A percentile compares a stretch with the other conserved stretches of the same genome.
These are phyloP conservation scores for Cyanidioschyzon merolae DNA, from an alignment of 23 red algal genomes.

Conservation along the genomic window DNA sequence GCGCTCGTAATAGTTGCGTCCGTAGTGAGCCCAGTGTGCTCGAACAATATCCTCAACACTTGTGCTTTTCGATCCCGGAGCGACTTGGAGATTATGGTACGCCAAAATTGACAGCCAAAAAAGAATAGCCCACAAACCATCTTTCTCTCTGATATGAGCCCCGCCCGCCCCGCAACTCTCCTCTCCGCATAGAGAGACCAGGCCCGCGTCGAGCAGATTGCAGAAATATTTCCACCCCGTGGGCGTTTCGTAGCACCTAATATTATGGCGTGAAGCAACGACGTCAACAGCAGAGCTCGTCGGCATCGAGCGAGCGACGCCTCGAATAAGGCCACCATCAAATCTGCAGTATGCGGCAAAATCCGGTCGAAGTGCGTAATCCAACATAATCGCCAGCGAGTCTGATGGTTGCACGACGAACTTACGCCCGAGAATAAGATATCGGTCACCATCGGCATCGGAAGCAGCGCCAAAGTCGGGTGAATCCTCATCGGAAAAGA, in stretches of 20 bases:
- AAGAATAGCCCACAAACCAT: conserved; percentile 72
- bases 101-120: conserved; percentile 76
- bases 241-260: conserved; percentile 49
- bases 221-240: conserved; percentile 95
- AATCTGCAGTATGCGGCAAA: neutral
- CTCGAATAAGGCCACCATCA: conserved; percentile 20
- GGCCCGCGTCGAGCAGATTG: conserved; percentile 86
- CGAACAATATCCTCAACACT: conserved; percentile 50
- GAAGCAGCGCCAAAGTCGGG: conserved; percentile 71
- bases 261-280: conserved; percentile 41
- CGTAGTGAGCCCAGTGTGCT: conserved; percentile 70
- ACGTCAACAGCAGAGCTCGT: conserved; percentile 59
- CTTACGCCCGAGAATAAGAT: conserved; percentile 71
- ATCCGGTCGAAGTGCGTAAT: conserved; percentile 34
- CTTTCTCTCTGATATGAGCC: conserved; percentile 86
- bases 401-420: conserved; percentile 81
- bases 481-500: conserved; percentile 16
- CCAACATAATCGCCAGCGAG: conserved; percentile 86
- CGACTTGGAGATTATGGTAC: conserved; percentile 26
- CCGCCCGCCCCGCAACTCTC: conserved; percentile 73
- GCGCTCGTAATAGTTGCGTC: conserved; percentile 71
- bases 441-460: conserved; percentile 93
- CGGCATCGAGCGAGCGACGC: conserved; percentile 83
- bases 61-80: conserved; percentile 20
- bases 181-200: conserved; percentile 67